Evolutionary conservation across 352 stramenopile species (phyloP).

Genomic region (Globisporangium spiculum): DNA sequence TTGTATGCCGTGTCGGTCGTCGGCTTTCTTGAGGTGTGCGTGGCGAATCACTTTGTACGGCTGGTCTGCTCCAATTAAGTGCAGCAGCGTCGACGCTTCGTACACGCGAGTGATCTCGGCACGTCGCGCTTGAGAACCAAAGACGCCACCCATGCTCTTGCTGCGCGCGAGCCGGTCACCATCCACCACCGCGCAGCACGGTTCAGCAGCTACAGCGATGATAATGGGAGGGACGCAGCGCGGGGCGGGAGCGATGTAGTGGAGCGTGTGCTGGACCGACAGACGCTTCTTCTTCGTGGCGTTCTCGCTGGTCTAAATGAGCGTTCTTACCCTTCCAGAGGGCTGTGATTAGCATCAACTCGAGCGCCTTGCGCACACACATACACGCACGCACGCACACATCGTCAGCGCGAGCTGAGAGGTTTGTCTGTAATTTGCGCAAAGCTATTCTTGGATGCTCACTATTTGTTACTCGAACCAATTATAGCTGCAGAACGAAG

Average conservation of each 20-base stretch:
- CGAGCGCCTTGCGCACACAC: neutral
- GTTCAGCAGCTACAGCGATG: neutral
- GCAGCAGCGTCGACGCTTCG: slow-evolving; percentile 56
- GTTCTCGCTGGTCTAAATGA: neutral
- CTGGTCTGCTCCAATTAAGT: slow-evolving; percentile 53
- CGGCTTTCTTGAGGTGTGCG: slow-evolving; percentile 42
- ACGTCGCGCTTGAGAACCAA: slow-evolving; percentile 34
- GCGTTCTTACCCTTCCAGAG: slow-evolving; percentile 3
- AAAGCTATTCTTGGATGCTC: neutral
- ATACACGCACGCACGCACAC: neutral
- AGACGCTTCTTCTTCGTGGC: neutral
- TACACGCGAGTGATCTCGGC: slow-evolving; percentile 48
- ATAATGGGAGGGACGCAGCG: neutral
- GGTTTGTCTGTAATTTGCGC: neutral
- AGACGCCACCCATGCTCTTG: slow-evolving; percentile 50
- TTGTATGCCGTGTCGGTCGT: slow-evolving; percentile 32
- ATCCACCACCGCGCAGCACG: slow-evolving; percentile 14
- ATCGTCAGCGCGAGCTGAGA: neutral
- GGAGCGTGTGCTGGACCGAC: neutral
- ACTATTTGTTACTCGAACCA: slow-evolving; percentile 4
- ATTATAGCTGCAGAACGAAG: neutral
- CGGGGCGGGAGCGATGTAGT: neutral
- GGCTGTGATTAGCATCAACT: neutral
- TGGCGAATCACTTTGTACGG: slow-evolving; percentile 45
- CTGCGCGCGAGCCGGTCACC: slow-evolving; percentile 2